Conservation (phyloP, 2,329 filamentous ascomycete genomes). For the Ophiosphaerella herpotricha region DNA sequence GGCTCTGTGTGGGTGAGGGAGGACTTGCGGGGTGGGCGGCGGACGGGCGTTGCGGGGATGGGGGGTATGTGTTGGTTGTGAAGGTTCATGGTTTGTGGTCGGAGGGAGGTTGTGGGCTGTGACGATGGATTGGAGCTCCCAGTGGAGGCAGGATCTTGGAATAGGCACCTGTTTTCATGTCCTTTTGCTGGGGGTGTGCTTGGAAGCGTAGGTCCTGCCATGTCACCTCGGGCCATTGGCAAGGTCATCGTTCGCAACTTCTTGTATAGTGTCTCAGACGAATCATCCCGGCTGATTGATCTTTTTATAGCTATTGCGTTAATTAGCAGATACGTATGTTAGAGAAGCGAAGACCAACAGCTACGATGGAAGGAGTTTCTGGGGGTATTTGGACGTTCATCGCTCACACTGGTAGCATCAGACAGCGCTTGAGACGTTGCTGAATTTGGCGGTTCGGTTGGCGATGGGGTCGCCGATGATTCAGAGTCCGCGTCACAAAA, state of each 20-base stretch:
- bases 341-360: slow-evolving; percentile 4
- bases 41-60: neutral
- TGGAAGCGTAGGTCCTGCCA: neutral
- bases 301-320: slow-evolving; percentile 15
- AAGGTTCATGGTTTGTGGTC: neutral
- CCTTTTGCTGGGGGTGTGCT: neutral
- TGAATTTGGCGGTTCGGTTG: slow-evolving; percentile 20
- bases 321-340: neutral
- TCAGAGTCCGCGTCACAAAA: slow-evolving; percentile 22
- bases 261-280: slow-evolving; percentile 9
- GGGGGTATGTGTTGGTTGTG: slow-evolving; percentile 5
- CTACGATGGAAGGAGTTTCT: neutral
- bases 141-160: slow-evolving; percentile 5
- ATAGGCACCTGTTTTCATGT: slow-evolving; percentile 9
- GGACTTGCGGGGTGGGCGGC: slow-evolving; percentile 1
- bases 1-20: slow-evolving; percentile 1
- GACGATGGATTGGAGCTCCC: slow-evolving; percentile 7
- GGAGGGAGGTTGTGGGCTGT: neutral
- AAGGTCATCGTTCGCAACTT: slow-evolving; percentile 13
- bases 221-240: neutral
- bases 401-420: slow-evolving; percentile 2
- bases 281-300: slow-evolving; percentile 2
- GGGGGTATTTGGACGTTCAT: neutral
- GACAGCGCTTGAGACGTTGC: slow-evolving; percentile 12
- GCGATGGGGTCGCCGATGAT: slow-evolving; percentile 17